Base-by-base conservation (phyloP, 306 rosid genomes). In the Psophocarpus tetragonolobus region DNA sequence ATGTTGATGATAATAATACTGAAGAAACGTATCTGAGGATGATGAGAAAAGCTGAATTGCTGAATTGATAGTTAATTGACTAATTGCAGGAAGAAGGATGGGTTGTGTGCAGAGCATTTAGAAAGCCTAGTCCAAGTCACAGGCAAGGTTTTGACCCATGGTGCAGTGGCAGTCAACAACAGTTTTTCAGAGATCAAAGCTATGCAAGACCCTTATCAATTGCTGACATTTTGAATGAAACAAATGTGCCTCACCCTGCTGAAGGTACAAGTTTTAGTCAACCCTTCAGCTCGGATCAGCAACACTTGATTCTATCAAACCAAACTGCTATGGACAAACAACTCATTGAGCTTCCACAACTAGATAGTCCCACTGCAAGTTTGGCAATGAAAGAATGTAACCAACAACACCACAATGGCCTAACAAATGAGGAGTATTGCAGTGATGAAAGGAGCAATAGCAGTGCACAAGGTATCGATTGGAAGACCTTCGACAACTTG, bases 71-170 rank as follows among this genome's bases (percentile, higher is more conserved):
- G 39, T 18, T 24, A 21, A n/a, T 24, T 11, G 20, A 27, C 14
- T 3, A 17, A 21, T 0, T 85, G 83, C 91, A 93, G 98, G 98
- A 93, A 91, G 98, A 93, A 89, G 98, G 98, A 57, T 93, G 98
- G 98, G 98, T 90, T 32, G 98, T 93, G 23, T 91, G 98, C 75
- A 65, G 96, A 45, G 98, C 98, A 82, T 93, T 93, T 70, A 76
- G 71, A 63, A 93, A 93, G 76, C 97, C 98, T 9, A 85, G 79
- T 65, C 93, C 98, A 20, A 91, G 82, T 64, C 96, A 91, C 29
- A 91, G 88, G 80, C 98, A 75, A 84, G 86, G 82, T 3, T 88
- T 60, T 76, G 96, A 91, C 44, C 75, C 84, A 58, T 91, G 92
- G 97, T 82, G 82, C 29, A 81, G 24, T 27, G 42, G 75, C 30